phyloP scores from a whole-genome alignment of 352 stramenopile genomes.

The Pythium plurisporium region DNA sequence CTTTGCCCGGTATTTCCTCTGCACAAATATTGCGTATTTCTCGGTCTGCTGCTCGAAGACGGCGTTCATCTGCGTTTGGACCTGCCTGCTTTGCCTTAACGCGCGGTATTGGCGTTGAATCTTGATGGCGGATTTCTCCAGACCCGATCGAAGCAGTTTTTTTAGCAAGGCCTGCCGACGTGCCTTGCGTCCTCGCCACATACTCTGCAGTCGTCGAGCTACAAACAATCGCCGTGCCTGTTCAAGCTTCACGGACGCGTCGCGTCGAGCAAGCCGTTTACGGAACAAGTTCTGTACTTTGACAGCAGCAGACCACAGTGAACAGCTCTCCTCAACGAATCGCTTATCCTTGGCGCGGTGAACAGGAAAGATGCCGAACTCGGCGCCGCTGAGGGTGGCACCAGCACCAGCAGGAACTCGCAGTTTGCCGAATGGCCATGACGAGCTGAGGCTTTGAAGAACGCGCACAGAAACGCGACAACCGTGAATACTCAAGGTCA shows the following conservation, averaged over 20 bases:
- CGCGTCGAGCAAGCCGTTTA: slow-evolving; percentile 30
- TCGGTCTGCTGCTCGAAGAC: slow-evolving; percentile 45
- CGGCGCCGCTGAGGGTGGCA: slow-evolving; percentile 12
- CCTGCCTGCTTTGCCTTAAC: slow-evolving; percentile 27
- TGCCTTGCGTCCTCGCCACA: slow-evolving; percentile 53
- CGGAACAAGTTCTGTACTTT: slow-evolving; percentile 67
- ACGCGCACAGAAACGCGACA: slow-evolving; percentile 58
- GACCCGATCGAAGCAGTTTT: slow-evolving; percentile 38
- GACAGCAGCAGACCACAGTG: slow-evolving; percentile 49
- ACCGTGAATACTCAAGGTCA: slow-evolving; percentile 65
- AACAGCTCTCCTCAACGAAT: slow-evolving; percentile 52
- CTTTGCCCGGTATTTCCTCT: slow-evolving; percentile 55
- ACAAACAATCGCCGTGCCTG: slow-evolving; percentile 38
- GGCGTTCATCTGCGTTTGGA: slow-evolving; percentile 30
- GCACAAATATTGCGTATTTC: slow-evolving; percentile 39
- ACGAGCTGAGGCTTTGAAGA: slow-evolving; percentile 57
- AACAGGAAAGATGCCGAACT: slow-evolving; percentile 67
- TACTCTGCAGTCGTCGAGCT: slow-evolving; percentile 48
- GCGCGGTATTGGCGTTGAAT: slow-evolving; percentile 71
- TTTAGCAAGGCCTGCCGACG: slow-evolving; percentile 42
- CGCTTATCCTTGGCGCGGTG: slow-evolving; percentile 61
- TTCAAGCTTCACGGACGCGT: slow-evolving; percentile 31
- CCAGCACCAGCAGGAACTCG: slow-evolving; percentile 27
- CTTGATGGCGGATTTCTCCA: slow-evolving; percentile 46
- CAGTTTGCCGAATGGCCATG: slow-evolving; percentile 57